These are phyloP conservation scores for Arthrobotrys musiformis DNA, from an alignment of 2,329 filamentous ascomycete genomes.

Conservation along the genomic window DNA sequence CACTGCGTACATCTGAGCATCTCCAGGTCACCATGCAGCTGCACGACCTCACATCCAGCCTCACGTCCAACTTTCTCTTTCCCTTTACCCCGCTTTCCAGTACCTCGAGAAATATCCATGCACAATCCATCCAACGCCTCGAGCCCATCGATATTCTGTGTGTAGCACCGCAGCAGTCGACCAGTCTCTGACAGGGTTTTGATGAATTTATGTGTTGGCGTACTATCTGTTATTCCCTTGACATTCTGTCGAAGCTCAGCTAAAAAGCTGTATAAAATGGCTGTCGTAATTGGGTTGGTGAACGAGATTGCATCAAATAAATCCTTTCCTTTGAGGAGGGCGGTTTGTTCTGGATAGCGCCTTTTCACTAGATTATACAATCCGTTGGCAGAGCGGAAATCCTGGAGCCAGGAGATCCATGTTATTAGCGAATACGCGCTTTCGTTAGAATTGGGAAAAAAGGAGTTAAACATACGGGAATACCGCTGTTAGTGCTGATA, in stretches of 20 bases:
- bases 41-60: conserved; percentile 66
- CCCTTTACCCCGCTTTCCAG: conserved; percentile 67
- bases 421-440: conserved; percentile 56
- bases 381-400: conserved; percentile 78
- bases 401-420: conserved; percentile 63
- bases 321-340: conserved; percentile 74
- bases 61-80: conserved; percentile 56
- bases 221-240: conserved; percentile 70
- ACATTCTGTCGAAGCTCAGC: conserved; percentile 75
- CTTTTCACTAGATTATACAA: conserved; percentile 78
- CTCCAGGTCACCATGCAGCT: conserved; percentile 76
- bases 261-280: conserved; percentile 78
- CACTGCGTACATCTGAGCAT: conserved; percentile 69
- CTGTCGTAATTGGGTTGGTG: conserved; percentile 74
- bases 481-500: conserved; percentile 80
- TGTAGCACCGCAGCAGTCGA: conserved; percentile 77
- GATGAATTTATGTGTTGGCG: conserved; percentile 75
- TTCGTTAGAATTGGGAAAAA: not conserved
- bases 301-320: conserved; percentile 78
- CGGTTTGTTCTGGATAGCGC: conserved; percentile 58
- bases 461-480: conserved; percentile 69
- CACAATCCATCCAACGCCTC: conserved; percentile 76
- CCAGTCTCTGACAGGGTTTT: conserved; percentile 74
- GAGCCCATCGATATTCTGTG: conserved; percentile 79
- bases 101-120: conserved; percentile 71